Evolutionary conservation across 2,329 filamentous ascomycete species (phyloP).

Genomic region (Arthrobotrys sinensis): DNA sequence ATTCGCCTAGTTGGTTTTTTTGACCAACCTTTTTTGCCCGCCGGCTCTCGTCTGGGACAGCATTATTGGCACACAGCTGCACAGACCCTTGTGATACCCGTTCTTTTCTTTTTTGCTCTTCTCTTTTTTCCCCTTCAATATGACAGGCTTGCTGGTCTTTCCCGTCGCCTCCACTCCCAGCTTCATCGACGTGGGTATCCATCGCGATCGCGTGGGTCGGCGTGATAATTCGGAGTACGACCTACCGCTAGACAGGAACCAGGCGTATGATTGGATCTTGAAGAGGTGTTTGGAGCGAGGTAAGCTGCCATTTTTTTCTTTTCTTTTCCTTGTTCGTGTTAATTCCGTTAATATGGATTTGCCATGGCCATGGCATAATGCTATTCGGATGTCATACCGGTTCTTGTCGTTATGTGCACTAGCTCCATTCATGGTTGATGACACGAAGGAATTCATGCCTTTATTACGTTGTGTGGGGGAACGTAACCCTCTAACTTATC

Average conservation of each 20-base stretch:
- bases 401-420: constrained; percentile 22
- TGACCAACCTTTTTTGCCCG: constrained; percentile 15
- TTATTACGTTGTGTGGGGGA: constrained; percentile 15
- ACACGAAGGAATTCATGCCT: constrained; percentile 32
- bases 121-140: constrained; percentile 18
- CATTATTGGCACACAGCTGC: constrained; percentile 37
- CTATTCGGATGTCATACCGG: constrained; percentile 31
- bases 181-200: constrained; percentile 33
- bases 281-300: constrained; percentile 54
- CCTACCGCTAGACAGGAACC: constrained; percentile 44
- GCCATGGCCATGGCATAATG: constrained; percentile 24
- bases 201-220: constrained; percentile 38
- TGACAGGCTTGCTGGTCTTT: constrained; percentile 49
- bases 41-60: constrained; percentile 22
- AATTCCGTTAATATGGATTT: constrained; percentile 6
- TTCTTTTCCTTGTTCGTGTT: constrained; percentile 3
- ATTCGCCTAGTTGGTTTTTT: constrained; percentile 70
- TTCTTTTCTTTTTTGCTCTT: constrained; percentile 38
- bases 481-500: constrained; percentile 12
- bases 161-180: constrained; percentile 31
- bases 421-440: constrained; percentile 33
- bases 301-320: constrained; percentile 6
- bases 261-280: constrained; percentile 57
- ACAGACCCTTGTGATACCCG: constrained; percentile 37
- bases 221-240: constrained; percentile 45